Percentiles rank a stretch among this genome's conserved stretches.
Conservation (phyloP, 2,329 filamentous ascomycete species). For the Laburnicola sp. region DNA sequence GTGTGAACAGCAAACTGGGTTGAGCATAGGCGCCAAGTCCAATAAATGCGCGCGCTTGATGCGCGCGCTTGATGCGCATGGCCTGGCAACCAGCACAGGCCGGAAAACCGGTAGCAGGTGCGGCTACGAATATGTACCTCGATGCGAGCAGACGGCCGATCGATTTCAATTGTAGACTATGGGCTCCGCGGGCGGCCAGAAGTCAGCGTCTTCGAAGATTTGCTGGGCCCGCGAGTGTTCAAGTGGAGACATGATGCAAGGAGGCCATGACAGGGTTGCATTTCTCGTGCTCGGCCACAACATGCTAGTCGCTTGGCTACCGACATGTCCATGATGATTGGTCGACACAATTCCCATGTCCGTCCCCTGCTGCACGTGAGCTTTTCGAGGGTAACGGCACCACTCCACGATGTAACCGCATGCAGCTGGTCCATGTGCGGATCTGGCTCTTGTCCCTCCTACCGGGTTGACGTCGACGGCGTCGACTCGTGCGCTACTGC, state of each 20-base stretch:
- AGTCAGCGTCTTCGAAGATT: too few relatives aligned
- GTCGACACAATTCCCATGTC: not conserved
- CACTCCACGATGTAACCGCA: not conserved
- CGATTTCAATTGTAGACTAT: too few relatives aligned
- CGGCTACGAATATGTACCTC: too few relatives aligned
- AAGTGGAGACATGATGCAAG: not conserved
- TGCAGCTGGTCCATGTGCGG: not conserved
- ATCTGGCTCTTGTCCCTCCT: not conserved
- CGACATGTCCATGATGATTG: not conserved
- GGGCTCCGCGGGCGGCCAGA: too few relatives aligned
- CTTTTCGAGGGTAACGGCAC: not conserved
- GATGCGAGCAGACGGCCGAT: too few relatives aligned
- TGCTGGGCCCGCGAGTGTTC: too few relatives aligned
- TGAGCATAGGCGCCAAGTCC: too few relatives aligned
- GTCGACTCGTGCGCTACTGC: not conserved
- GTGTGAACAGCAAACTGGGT: too few relatives aligned
- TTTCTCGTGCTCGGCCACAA: not conserved
- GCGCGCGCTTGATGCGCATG: too few relatives aligned
- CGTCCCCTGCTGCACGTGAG: conserved; percentile 5
- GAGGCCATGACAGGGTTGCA: conserved; percentile 3
- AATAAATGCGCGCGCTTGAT: too few relatives aligned
- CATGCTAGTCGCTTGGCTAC: conserved; percentile 1
- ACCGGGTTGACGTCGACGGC: conserved; percentile 1
- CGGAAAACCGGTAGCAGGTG: too few relatives aligned
- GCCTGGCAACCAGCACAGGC: too few relatives aligned